A percentile compares a stretch with the other conserved stretches of the same genome.
phyloP scores from a whole-genome alignment of 345 rosid species.

The Anacardium occidentale region DNA sequence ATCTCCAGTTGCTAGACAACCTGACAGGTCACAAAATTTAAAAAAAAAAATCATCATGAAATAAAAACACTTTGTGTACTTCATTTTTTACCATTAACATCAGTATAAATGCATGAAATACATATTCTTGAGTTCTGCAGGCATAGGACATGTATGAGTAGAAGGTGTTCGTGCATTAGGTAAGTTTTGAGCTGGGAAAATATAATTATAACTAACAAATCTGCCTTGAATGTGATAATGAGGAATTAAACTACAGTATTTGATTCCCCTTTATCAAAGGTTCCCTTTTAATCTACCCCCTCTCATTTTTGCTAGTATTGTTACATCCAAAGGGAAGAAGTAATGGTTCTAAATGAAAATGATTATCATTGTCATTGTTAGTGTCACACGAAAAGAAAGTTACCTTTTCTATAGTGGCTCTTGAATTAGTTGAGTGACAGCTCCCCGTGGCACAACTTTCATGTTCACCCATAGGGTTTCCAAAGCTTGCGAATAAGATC shows the following conservation, averaged over 20 bases:
- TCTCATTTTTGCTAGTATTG: too few species aligned
- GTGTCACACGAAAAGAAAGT: background rate
- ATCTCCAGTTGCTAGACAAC: slow-evolving; percentile 28
- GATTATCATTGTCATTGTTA: background rate
- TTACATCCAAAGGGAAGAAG: background rate
- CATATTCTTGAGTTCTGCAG: background rate
- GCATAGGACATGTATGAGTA: background rate
- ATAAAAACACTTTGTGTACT: background rate
- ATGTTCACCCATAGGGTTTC: slow-evolving; percentile 29
- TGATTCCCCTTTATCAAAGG: too few species aligned
- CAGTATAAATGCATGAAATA: background rate
- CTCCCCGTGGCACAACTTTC: slow-evolving; percentile 21
- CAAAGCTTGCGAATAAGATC: slow-evolving; percentile 33
- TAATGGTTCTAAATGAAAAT: background rate
- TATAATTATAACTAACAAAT: too few species aligned
- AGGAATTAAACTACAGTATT: too few species aligned
- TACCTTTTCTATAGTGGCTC: slow-evolving; percentile 19
- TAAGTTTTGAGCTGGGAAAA: background rate
- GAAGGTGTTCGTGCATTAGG: background rate
- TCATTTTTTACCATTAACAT: background rate
- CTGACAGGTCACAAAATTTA: slow-evolving; percentile 14
- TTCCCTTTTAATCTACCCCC: too few species aligned
- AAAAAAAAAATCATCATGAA: background rate
- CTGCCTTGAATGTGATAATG: too few species aligned
- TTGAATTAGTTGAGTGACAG: slow-evolving; percentile 20